Evolutionary conservation across 2,329 filamentous ascomycete species (phyloP).

Genomic region (Colletotrichum tabaci): DNA sequence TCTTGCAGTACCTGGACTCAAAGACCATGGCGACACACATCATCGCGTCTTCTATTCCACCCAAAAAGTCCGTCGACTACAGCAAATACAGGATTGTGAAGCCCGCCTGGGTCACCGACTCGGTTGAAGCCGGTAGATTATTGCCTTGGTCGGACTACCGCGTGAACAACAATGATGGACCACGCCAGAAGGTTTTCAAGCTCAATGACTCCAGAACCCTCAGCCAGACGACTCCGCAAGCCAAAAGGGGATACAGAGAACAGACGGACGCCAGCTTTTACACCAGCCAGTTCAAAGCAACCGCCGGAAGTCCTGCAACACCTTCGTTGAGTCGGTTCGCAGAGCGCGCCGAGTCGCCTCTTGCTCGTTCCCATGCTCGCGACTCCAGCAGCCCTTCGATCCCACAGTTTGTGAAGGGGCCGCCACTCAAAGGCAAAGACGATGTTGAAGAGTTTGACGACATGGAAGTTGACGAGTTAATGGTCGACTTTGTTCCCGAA

Average conservation of each 20-base stretch:
- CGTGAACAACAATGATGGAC: conserved; percentile 83
- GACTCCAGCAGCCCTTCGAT: conserved; percentile 26
- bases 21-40: conserved; percentile 98
- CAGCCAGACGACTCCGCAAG: conserved; percentile 74
- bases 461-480: conserved; percentile 33
- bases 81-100: conserved; percentile 91
- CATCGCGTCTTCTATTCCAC: conserved; percentile 89
- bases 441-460: conserved; percentile 42
- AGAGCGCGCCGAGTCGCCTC: conserved; percentile 48
- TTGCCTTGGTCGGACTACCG: conserved; percentile 90
- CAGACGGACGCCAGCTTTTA: conserved; percentile 90
- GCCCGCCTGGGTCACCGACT: conserved; percentile 94
- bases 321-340: conserved; percentile 49
- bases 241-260: conserved; percentile 78
- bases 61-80: conserved; percentile 94
- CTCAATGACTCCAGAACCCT: conserved; percentile 75
- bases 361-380: conserved; percentile 13
- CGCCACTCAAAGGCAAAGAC: conserved; percentile 22
- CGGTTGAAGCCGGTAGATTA: conserved; percentile 83
- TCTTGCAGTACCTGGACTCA: conserved; percentile 93
- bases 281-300: conserved; percentile 74
- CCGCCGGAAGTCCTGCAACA: conserved; percentile 42
- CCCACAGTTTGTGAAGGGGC: conserved; percentile 41
- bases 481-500: conserved; percentile 34
- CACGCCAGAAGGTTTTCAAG: conserved; percentile 82